Percentiles rank a stretch among this genome's conserved stretches.
Conservation (phyloP, 768 basidiomycete species). For the Lactarius hatsudake region DNA sequence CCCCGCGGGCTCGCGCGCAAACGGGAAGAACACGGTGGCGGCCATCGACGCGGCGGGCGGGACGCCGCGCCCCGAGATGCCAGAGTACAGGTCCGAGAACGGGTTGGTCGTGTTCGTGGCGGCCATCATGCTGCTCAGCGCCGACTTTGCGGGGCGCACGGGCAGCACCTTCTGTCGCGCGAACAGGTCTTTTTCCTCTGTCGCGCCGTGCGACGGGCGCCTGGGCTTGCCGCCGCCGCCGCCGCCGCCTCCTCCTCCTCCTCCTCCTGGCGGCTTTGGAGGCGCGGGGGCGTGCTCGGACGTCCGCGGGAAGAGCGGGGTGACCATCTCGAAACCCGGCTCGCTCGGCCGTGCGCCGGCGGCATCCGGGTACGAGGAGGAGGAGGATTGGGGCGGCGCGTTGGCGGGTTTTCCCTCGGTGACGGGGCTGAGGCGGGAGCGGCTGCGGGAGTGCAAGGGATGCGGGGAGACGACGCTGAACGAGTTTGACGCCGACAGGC, state of each 20-base stretch:
- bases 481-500: conserved; percentile 52
- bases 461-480: conserved; percentile 52
- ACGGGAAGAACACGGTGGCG: conserved; percentile 84
- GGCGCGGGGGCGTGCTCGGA: conserved; percentile 15
- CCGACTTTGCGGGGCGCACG: conserved; percentile 49
- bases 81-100: conserved; percentile 82
- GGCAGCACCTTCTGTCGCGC: conserved; percentile 49
- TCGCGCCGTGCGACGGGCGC: conserved; percentile 27
- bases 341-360: conserved; percentile 37
- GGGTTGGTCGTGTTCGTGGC: conserved; percentile 69
- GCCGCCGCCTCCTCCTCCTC: too few species aligned
- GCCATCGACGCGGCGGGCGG: conserved; percentile 54
- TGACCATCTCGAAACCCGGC: conserved; percentile 55
- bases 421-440: conserved; percentile 61
- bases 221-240: not conserved
- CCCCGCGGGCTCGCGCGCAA: conserved; percentile 57
- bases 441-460: conserved; percentile 37
- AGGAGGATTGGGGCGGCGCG: not conserved
- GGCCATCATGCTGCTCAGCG: conserved; percentile 72
- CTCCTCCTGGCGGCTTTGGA: conserved; percentile 3
- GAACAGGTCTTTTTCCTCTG: conserved; percentile 40
- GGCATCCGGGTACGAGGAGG: conserved; percentile 31
- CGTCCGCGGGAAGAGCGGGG: conserved; percentile 37
- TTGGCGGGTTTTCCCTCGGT: conserved; percentile 23
- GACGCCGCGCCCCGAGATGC: conserved; percentile 74